Evolutionary conservation across 306 rosid species (phyloP).

Genomic region (Cucurbita maxima): DNA sequence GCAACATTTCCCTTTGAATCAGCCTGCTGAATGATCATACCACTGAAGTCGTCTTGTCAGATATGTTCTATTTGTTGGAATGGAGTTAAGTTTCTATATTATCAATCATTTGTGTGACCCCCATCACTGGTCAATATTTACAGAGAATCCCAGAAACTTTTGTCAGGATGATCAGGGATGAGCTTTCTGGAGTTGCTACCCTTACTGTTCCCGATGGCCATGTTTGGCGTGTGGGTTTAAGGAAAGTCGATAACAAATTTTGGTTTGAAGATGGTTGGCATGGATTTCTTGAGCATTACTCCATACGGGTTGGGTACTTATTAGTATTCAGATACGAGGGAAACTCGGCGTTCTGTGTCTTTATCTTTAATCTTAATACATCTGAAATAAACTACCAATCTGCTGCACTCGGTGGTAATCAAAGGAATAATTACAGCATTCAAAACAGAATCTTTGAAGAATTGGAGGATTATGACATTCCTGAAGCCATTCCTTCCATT

Average conservation of each 20-base stretch:
- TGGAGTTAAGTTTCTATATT: neutral
- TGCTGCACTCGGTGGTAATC: conserved; percentile 18
- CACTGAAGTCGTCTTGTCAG: neutral
- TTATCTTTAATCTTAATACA: conserved; percentile 44
- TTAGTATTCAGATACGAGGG: conserved; percentile 74
- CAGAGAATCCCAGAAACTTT: conserved; percentile 83
- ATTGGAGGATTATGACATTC: conserved; percentile 63
- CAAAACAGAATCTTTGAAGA: conserved; percentile 48
- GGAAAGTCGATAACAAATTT: conserved; percentile 44
- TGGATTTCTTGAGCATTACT: conserved; percentile 54
- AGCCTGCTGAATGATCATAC: neutral
- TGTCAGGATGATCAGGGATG: conserved; percentile 45
- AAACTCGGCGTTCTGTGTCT: conserved; percentile 55
- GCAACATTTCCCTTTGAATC: neutral
- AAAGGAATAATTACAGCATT: conserved; percentile 31
- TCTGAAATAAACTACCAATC: conserved; percentile 71
- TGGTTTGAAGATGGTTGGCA: conserved; percentile 82
- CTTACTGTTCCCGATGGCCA: conserved; percentile 68
- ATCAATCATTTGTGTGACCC: neutral
- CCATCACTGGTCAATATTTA: conserved; percentile 12
- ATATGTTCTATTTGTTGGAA: neutral
- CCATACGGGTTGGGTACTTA: conserved; percentile 56
- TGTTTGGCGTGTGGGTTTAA: conserved; percentile 60
- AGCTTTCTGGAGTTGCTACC: conserved; percentile 46
- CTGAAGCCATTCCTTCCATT: conserved; percentile 28